phyloP scores from a whole-genome alignment of 805 yeast genomes.

The Metschnikowia kunwiensis region DNA sequence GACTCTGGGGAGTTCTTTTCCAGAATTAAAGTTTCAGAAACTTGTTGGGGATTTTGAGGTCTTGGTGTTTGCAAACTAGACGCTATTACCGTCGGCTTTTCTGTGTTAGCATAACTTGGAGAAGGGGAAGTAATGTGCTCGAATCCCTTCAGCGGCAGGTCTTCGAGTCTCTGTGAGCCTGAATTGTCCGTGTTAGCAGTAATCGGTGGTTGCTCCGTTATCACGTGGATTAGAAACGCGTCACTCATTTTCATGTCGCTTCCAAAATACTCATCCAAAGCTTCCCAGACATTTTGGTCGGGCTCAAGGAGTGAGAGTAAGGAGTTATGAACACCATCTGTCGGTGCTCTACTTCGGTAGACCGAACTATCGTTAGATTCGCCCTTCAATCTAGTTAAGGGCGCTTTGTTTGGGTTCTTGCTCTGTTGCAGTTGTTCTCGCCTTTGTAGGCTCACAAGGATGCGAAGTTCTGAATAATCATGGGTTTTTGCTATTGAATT shows the following conservation, averaged over 20 bases:
- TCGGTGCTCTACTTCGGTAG: neutral
- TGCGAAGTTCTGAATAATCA: slow-evolving; percentile 67
- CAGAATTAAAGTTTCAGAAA: slow-evolving; percentile 7
- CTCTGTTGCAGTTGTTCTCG: slow-evolving; percentile 4
- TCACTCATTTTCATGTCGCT: slow-evolving; percentile 66
- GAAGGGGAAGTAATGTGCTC: slow-evolving; percentile 3
- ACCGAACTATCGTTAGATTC: slow-evolving; percentile 8
- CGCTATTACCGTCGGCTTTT: neutral
- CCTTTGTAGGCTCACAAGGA: slow-evolving; percentile 6
- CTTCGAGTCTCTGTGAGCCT: no score
- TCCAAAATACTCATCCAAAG: slow-evolving; percentile 60
- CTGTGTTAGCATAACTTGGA: slow-evolving; percentile 1
- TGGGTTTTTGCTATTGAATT: slow-evolving; percentile 56
- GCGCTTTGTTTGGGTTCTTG: slow-evolving; percentile 6
- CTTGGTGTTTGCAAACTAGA: slow-evolving; percentile 32
- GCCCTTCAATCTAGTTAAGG: slow-evolving; percentile 9
- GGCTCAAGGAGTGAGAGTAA: slow-evolving; percentile 44
- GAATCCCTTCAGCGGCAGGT: neutral
- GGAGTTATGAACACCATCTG: neutral
- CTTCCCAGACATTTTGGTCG: slow-evolving; percentile 55
- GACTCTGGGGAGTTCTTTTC: slow-evolving; percentile 13
- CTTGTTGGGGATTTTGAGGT: slow-evolving; percentile 27
- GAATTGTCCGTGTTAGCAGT: neutral
- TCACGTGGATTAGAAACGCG: slow-evolving; percentile 54
- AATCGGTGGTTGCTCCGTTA: slow-evolving; percentile 18